Conservation (phyloP, 768 basidiomycete genomes). For the Heimioporus sp. region DNA sequence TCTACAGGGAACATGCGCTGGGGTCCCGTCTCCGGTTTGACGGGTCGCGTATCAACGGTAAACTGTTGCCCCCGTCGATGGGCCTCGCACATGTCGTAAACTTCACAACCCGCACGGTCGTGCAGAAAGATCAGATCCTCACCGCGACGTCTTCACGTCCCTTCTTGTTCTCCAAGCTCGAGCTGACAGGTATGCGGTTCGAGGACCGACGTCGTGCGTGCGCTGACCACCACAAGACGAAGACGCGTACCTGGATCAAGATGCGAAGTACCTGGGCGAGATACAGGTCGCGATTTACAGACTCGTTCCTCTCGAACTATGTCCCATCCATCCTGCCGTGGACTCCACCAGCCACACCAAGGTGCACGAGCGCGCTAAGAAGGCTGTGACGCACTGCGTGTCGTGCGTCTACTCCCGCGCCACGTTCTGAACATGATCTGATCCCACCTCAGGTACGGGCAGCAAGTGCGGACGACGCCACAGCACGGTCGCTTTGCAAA, state of each 20-base stretch:
- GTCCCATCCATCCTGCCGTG: rapidly evolving
- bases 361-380: slow-evolving; percentile 31
- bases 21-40: slow-evolving; percentile 14
- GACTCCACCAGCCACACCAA: slow-evolving; percentile 9
- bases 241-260: slow-evolving; percentile 19
- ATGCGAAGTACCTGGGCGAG: slow-evolving; percentile 19
- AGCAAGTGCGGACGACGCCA: slow-evolving; percentile 4
- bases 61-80: neutral
- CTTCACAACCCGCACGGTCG: slow-evolving; percentile 1
- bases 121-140: neutral
- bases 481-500: neutral
- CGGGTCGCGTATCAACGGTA: slow-evolving; percentile 12
- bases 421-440: neutral
- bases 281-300: slow-evolving; percentile 15
- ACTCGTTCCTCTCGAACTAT: neutral
- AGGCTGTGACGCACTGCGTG: slow-evolving; percentile 29
- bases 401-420: slow-evolving; percentile 14
- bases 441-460: slow-evolving; percentile 21
- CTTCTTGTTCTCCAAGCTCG: slow-evolving; percentile 28
- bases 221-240: slow-evolving; percentile 24
- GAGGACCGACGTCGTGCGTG: too few species aligned
- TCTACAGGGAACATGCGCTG: slow-evolving; percentile 8
- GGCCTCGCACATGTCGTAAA: too few species aligned
- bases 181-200: slow-evolving; percentile 25
- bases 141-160: slow-evolving; percentile 17